phyloP scores from a whole-genome alignment of 1,139 yeast genomes.

The Blastobotrys buckinghamii region DNA sequence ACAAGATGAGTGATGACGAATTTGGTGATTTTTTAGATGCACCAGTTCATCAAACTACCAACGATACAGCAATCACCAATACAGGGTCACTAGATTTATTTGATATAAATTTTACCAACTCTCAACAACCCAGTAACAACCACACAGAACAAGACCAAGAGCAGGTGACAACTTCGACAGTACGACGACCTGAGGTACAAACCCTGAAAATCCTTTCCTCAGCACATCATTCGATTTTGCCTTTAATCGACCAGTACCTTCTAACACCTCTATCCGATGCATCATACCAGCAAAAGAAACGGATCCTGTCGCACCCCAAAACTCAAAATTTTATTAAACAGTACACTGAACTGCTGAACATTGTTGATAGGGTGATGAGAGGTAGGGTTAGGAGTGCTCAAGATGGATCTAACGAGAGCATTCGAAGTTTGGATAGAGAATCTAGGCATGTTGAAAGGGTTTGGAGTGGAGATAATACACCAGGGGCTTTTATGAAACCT shows the following conservation, averaged over 20 bases:
- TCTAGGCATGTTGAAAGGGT: conserved; percentile 10
- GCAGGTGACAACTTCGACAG: too few relatives aligned
- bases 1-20: conserved; percentile 7
- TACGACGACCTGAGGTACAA: too few relatives aligned
- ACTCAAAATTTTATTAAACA: conserved; percentile 11
- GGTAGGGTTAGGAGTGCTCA: conserved; percentile 7
- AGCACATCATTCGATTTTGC: conserved; percentile 6
- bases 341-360: conserved; percentile 7
- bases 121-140: too few relatives aligned
- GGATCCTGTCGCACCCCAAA: conserved; percentile 10
- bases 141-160: too few relatives aligned
- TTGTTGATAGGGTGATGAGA: conserved; percentile 9
- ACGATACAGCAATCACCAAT: too few relatives aligned
- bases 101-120: too few relatives aligned
- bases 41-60: neutral
- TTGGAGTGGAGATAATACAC: conserved; percentile 6
- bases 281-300: conserved; percentile 9
- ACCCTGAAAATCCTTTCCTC: too few relatives aligned
- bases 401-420: too few relatives aligned
- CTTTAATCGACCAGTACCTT: conserved; percentile 6
- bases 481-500: neutral
- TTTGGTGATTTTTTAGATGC: conserved; percentile 13
- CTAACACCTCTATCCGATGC: conserved; percentile 1
- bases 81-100: too few relatives aligned
- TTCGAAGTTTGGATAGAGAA: conserved; percentile 8